phyloP scores from a whole-genome alignment of 805 yeast genomes.

The Pichia nanzhaoensis region DNA sequence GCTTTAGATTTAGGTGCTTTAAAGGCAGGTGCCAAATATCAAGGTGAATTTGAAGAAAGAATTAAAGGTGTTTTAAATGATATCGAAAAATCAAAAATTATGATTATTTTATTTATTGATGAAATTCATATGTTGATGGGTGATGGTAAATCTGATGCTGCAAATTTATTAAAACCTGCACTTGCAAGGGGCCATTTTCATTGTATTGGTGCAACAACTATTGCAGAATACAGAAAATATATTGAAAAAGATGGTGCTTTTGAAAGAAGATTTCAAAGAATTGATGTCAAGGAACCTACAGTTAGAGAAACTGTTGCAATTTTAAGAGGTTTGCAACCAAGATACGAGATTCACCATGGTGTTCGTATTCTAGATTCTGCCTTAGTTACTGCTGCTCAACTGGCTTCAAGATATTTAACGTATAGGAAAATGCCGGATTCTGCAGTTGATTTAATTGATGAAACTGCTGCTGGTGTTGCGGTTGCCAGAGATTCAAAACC shows the following conservation, averaged over 20 bases:
- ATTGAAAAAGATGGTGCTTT: slow-evolving; percentile 97
- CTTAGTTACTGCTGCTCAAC: slow-evolving; percentile 85
- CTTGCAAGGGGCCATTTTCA: slow-evolving; percentile 93
- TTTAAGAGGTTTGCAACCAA: slow-evolving; percentile 90
- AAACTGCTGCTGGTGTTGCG: slow-evolving; percentile 94
- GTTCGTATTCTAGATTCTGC: slow-evolving; percentile 94
- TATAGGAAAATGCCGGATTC: slow-evolving; percentile 95
- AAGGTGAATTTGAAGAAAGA: slow-evolving; percentile 98
- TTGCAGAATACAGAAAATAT: slow-evolving; percentile 86
- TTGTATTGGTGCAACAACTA: slow-evolving; percentile 97
- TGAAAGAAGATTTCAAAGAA: slow-evolving; percentile 96
- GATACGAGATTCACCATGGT: slow-evolving; percentile 96
- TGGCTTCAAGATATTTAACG: slow-evolving; percentile 90
- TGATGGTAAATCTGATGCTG: slow-evolving; percentile 96
- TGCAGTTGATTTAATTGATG: slow-evolving; percentile 94
- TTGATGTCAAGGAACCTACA: slow-evolving; percentile 92
- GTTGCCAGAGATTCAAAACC: slow-evolving; percentile 98
- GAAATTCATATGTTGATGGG: slow-evolving; percentile 99
- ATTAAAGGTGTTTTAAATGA: slow-evolving; percentile 94
- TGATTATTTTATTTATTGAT: slow-evolving; percentile 89
- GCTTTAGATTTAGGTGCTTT: slow-evolving; percentile 93
- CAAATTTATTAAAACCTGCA: slow-evolving; percentile 94
- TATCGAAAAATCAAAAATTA: slow-evolving; percentile 76
- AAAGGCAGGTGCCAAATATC: slow-evolving; percentile 97
- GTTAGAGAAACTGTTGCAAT: slow-evolving; percentile 91